A percentile compares a stretch with the other conserved stretches of the same genome.
phyloP scores from a whole-genome alignment of 208 protist species.

The Borovskyia barvae region DNA sequence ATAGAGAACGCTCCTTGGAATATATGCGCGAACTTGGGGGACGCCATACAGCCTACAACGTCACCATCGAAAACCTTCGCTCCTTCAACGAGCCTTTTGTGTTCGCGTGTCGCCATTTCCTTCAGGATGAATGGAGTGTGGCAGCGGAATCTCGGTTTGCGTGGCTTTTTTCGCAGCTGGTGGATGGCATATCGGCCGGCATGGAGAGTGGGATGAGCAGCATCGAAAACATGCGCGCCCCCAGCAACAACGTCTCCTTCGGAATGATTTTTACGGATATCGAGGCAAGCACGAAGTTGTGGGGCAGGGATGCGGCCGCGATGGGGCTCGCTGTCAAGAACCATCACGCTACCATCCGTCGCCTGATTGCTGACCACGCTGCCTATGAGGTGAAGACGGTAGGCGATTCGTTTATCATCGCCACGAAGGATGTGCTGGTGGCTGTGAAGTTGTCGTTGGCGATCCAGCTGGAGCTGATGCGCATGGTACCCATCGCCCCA shows the following conservation, averaged over 20 bases:
- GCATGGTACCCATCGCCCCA: slow-evolving; percentile 49
- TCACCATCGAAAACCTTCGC: slow-evolving; percentile 40
- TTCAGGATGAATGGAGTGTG: slow-evolving; percentile 71
- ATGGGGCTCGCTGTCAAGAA: slow-evolving; percentile 69
- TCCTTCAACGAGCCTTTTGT: slow-evolving; percentile 68
- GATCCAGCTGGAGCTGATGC: slow-evolving; percentile 78
- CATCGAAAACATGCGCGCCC: slow-evolving; percentile 38
- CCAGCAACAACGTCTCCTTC: slow-evolving; percentile 40
- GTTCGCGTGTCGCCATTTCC: slow-evolving; percentile 64
- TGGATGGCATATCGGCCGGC: slow-evolving; percentile 44
- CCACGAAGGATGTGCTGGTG: slow-evolving; percentile 52
- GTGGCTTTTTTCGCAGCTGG: slow-evolving; percentile 47
- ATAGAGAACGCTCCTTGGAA: slow-evolving; percentile 35
- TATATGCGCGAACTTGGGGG: slow-evolving; percentile 61
- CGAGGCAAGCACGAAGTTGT: slow-evolving; percentile 75
- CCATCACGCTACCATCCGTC: slow-evolving; percentile 67
- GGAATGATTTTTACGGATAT: slow-evolving; percentile 83
- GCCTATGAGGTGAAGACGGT: slow-evolving; percentile 87
- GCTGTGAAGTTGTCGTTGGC: slow-evolving; percentile 67
- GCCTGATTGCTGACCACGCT: slow-evolving; percentile 53
- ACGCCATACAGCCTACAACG: slow-evolving; percentile 53
- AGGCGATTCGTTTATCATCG: slow-evolving; percentile 86
- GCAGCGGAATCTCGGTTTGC: slow-evolving; percentile 61
- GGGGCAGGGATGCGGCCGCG: slow-evolving; percentile 50
- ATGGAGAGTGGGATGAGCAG: slow-evolving; percentile 46